Base-by-base conservation (phyloP, 2,329 filamentous ascomycete genomes). In the Leptodontidium sp. region DNA sequence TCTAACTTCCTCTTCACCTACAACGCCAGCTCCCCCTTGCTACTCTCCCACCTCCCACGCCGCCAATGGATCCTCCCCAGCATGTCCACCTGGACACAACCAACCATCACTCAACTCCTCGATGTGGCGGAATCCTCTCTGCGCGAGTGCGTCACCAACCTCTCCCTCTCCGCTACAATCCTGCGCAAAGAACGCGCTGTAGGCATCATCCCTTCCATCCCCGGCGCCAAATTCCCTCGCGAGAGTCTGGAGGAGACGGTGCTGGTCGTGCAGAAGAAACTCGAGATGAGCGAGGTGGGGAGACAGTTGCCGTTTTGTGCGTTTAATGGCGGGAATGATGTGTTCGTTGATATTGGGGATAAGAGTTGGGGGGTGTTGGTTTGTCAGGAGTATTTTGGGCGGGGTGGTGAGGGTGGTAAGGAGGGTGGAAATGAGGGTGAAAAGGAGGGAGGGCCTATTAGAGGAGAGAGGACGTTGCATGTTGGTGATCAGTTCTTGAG, bases 321-420 rank as follows among this genome's bases (percentile, higher is more conserved):
- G 26, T 99, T 99, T 84, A 99, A 99, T 80, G 96, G 95, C 65
- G 96, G 96, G 12, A 95, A 96, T 71, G 96, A 99, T 79, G 94
- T 98, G 52, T 99, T 99, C 81, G 94, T 99, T 65, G 96, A 99
- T 79, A 98, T 99, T 77, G 96, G 96, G 66, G 96, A 99, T 82
- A 99, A 99, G 82, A 94, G 91, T 64, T 97, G 94, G 92, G 96
- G 96, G 72, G 96, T 99, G 2, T 86, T 92, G 43, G 93, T 94
- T 4, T 98, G 94, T 79, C 96, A 99, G 82, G 87, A 90, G 68
- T 97, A 93, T 84, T 97, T 98, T 78, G 92, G 91, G 4, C 14
- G 29, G 68, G 69, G 43, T 65, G 21, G 72, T 75, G 55, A 84
- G 86, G 59, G 91, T 32, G 17, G 17, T 26, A 70, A 70, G 40